phyloP scores from a whole-genome alignment of 495 filamentous ascomycete genomes.

The Aspergillus nanangensis region DNA sequence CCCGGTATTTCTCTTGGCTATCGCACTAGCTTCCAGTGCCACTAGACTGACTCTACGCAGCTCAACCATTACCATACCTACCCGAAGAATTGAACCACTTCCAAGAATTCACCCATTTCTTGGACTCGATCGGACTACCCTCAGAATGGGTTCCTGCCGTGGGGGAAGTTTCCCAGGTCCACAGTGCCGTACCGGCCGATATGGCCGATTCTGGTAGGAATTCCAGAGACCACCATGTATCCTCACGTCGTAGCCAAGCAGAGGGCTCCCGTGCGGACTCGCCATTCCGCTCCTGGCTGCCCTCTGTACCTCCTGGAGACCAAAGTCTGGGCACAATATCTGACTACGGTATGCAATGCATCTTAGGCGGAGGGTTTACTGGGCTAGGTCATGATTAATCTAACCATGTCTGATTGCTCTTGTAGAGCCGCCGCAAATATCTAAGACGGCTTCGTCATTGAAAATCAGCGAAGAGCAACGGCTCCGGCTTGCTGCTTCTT shows the following conservation, averaged over 20 bases:
- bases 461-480: conserved; percentile 36
- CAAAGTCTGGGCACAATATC: conserved; percentile 32
- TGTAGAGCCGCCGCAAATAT: conserved; percentile 27
- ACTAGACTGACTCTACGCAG: conserved; percentile 13
- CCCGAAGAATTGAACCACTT: conserved; percentile 38
- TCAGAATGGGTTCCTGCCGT: conserved; percentile 35
- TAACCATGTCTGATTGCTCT: conserved; percentile 1
- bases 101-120: conserved; percentile 37
- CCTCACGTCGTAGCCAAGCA: conserved; percentile 14
- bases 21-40: neutral
- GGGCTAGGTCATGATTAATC: too few species aligned
- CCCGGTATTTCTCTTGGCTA: conserved; percentile 9
- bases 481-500: conserved; percentile 28
- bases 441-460: conserved; percentile 20
- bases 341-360: conserved; percentile 25
- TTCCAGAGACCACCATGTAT: conserved; percentile 17
- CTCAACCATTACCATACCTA: conserved; percentile 28
- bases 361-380: neutral
- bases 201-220: conserved; percentile 12
- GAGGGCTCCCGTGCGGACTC: conserved; percentile 33
- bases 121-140: conserved; percentile 36
- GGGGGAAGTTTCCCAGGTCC: conserved; percentile 23
- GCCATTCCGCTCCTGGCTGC: conserved; percentile 37
- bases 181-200: conserved; percentile 22
- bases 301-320: conserved; percentile 33